Percentiles rank a stretch among this genome's conserved stretches.
phyloP scores from a whole-genome alignment of 2,329 filamentous ascomycete species.

The Xenosphaeropsis pyriputrescens region DNA sequence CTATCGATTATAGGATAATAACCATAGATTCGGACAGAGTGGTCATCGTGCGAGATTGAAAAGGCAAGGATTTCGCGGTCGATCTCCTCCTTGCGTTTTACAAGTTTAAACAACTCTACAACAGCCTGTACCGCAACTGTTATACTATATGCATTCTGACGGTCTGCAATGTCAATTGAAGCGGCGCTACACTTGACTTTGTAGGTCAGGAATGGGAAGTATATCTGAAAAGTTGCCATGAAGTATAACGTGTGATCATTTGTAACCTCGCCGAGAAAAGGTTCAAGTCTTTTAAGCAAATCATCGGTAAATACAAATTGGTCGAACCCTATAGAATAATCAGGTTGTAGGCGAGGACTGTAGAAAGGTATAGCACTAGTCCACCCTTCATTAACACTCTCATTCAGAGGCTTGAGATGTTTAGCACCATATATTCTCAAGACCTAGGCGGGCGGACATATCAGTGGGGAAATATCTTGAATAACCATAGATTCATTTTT shows the following conservation, averaged over 20 bases:
- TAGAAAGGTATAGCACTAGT: no score
- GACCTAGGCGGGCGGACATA: no score
- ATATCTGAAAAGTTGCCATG: conserved; percentile 28
- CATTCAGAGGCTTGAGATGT: no score
- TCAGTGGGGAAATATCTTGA: no score
- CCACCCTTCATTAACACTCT: no score
- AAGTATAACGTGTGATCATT: conserved; percentile 26
- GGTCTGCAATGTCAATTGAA: conserved; percentile 20
- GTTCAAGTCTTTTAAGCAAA: conserved; percentile 23
- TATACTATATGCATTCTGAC: conserved; percentile 20
- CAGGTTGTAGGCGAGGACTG: no score
- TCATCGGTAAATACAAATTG: no score
- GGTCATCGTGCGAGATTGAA: background rate
- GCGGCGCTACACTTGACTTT: conserved; percentile 27
- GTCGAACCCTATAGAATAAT: no score
- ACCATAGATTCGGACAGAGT: conserved; percentile 14
- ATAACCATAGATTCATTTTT: no score
- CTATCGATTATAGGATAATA: conserved; percentile 12
- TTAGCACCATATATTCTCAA: no score
- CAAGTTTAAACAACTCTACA: conserved; percentile 10
- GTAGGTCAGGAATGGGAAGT: conserved; percentile 31
- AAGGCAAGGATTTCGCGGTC: no score
- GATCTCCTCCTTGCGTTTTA: conserved; percentile 21
- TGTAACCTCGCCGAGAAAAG: conserved; percentile 21
- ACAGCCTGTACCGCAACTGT: conserved; percentile 20